Base-by-base conservation (phyloP, 108 stramenopile species). In the Cyclotella choctawhatcheeana region DNA sequence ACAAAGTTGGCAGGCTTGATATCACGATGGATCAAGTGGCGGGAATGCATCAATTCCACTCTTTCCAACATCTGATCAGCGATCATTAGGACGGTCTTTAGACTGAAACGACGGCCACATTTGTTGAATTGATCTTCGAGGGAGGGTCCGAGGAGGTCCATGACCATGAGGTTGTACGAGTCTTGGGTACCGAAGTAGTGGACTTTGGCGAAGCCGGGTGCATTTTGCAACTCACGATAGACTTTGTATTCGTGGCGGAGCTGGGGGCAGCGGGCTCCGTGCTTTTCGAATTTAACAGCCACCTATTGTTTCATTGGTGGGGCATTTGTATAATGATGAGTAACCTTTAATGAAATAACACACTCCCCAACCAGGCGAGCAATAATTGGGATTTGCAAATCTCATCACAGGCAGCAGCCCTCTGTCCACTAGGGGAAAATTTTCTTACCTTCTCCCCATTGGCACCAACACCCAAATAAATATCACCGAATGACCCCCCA, bases 181-280 rank as follows among this genome's bases (percentile, higher is more conserved):
- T 97, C 94, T 67, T 97, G 96, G 26, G 96, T 93, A 40, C 98
- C 98, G 76, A 97, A 99, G 84, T 97, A 97, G 76, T 97, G 95
- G 43, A 99, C 97, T 74, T 98, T 95, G 68, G 96, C 95, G 56
- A 96, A 96, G 40, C 95, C 95, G 20, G 95, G 95, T 25, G 95
- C 95, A 79, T 93, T 93, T 76, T 98, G 97, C 45, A 99, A 90
- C 71, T 98, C 97, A 58, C 98, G 94, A 88, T 99, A 99, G 32
- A 99, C 98, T 85, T 99, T 99, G 78, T 97, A 97, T 72, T 99
- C 99, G 82, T 99, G 98, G 73, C 98, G 93, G 32, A 99, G 94
- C 90, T 99, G 99, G 22, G 99, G 99, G 67, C 94, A 95, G 54
- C 86, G 82, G 22, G 86, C 86, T n/a, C 86, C 86, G 61, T 96